Evolutionary conservation across 805 yeast genomes (phyloP), one percentile per base, ranked within the genome.

Genomic region (Spathaspora sp.): DNA sequence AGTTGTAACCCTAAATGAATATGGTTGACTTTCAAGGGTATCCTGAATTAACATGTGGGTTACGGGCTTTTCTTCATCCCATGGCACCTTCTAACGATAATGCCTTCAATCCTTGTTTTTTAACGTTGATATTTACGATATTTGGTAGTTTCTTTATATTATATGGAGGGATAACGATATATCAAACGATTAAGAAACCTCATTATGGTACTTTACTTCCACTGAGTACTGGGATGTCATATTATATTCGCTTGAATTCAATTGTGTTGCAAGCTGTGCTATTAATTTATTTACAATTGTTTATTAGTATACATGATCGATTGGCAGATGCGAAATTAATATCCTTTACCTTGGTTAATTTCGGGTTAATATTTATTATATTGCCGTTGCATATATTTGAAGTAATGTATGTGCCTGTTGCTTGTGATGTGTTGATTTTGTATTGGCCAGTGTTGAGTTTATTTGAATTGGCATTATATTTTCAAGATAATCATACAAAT

Each of bases 71-170:
- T 23, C 50, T 52, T 18, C 58, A 54, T 14, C 66, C 66, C 9
- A 59, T 68, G 48, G 63, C 60, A 2, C 61, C 66, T 3, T 50
- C 55, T 14, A 50, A 59, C 18, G 68, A 59, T 16, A 69, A 69
- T 51, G 69, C 75, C 0, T 68, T 69, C 56, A 68, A 68, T 44
- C 75, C 74, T 7, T 68, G 72, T 51, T 69, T 69, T 47, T 19
- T 69, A 14, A 49, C 62, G 3, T 53, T 52, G 40, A 3, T 57
- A 12, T 44, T 56, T 17, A 48, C 53, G 1, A 42, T 56, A 4
- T 48, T 62, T 11, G 40, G 23, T 42, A 47, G 59, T 2, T 23
- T 47, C 2, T 12, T 47, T 7, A 53, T 55, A 12, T 5, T 54
- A 14, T 47, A 42, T 26, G 51, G 49, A 20, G 42, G 45, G 40